Base-by-base conservation (phyloP, 169 alveolate genomes). In the Eimeria falciformis region DNA sequence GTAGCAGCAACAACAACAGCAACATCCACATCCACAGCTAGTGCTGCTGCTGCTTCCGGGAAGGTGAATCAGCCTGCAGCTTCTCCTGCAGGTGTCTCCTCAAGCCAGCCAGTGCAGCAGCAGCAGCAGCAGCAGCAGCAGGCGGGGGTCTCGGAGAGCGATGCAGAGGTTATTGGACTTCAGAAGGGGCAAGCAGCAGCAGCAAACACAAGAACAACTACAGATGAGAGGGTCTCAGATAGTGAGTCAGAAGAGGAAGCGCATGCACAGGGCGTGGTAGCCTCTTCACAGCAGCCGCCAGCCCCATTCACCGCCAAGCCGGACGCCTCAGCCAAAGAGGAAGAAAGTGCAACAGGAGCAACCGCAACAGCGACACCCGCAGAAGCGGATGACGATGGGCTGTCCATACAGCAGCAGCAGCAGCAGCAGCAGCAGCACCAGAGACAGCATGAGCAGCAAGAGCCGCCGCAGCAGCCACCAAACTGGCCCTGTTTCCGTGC, bases 341-440 rank as follows among this genome's bases (percentile, higher is more conserved):
- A 12, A 62, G 33, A 12, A 62, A 18, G 33, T 12, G 75, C 75
- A 62, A 25, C 75, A 62, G 75, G 33, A 23, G 33, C 75, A 23
- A 62, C 75, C 62, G 62, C 62, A 53, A 53, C 62, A 17, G n/a
- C n/a, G 62, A 53, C 9, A 53, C 9, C 62, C 9, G 62, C 62
- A 53, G 62, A 9, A 53, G 17, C 62, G 17, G 62, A 9, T 12
- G 62, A 9, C 62, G 17, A 9, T 17, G 9, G 17, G 62, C 62
- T 53, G 62, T 17, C n/a, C 62, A 17, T 12, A 12, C 79, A 27
- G 45, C 40, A 68, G 45, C 50, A 7, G 2, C 25, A 9, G 58
- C 83, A 33, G 58, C 83, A 33, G 58, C 83, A 73, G 11, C 65
- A 75, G 66, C 65, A 46, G 21, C 85, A 79, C 55, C 88, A 79